phyloP scores from a whole-genome alignment of 2,329 filamentous ascomycete genomes.

The Penicillium sp. region DNA sequence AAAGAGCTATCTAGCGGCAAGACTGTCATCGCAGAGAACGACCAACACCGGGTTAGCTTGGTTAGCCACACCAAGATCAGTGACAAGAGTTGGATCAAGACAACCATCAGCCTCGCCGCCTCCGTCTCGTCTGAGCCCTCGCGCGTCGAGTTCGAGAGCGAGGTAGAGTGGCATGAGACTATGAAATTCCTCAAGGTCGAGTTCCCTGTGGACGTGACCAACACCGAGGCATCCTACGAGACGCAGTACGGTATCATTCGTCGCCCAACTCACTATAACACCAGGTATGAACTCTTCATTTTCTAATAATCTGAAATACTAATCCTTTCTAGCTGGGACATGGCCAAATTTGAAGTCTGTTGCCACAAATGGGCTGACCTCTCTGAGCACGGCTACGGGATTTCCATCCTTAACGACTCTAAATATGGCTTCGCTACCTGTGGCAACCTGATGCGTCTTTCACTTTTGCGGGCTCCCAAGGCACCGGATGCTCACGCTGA shows the following conservation, averaged over 20 bases:
- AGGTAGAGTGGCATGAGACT: conserved; percentile 94
- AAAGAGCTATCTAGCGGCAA: conserved; percentile 68
- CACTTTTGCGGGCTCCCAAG: conserved; percentile 81
- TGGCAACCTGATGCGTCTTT: conserved; percentile 86
- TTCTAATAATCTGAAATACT: conserved; percentile 14
- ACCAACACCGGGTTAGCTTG: conserved; percentile 74
- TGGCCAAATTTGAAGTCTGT: conserved; percentile 97
- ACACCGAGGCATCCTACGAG: conserved; percentile 92
- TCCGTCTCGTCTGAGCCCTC: conserved; percentile 63
- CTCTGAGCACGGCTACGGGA: conserved; percentile 82
- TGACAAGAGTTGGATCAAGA: conserved; percentile 79
- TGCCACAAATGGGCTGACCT: conserved; percentile 93
- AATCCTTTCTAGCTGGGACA: conserved; percentile 67
- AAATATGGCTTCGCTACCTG: conserved; percentile 94
- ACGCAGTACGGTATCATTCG: conserved; percentile 87
- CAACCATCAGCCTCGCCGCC: conserved; percentile 76
- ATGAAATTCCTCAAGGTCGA: conserved; percentile 99
- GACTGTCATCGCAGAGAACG: conserved; percentile 69
- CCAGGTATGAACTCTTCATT: conserved; percentile 53
- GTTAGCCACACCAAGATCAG: conserved; percentile 85
- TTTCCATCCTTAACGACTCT: conserved; percentile 89
- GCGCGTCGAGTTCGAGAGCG: conserved; percentile 73
- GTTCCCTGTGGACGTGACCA: conserved; percentile 88
- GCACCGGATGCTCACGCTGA: conserved; percentile 91
- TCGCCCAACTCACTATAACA: conserved; percentile 97